Base-by-base conservation (phyloP, 2,329 filamentous ascomycete species). In the Diaporthe sp. region DNA sequence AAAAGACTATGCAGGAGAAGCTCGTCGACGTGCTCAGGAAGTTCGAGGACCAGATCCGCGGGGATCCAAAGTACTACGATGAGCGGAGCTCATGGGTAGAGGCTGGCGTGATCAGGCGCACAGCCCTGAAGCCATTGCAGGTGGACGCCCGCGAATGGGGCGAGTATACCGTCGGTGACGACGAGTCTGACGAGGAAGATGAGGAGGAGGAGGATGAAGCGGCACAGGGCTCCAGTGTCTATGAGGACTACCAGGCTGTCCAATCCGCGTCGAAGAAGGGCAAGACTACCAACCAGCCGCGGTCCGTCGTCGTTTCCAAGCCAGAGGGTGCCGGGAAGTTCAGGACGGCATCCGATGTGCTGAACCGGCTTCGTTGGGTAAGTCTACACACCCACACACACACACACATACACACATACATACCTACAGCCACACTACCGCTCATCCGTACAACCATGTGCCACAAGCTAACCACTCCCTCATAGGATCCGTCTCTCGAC, bases 281-380 rank as follows among this genome's bases (percentile, higher is more conserved):
- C 54, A 79, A 77, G 40, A 77, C 74, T 52, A 74, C 76, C 57
- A 77, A 76, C 71, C 75, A 30, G 52, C 70, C 60, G 73, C 75
- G 22, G 67, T 77, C 25, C 68, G 71, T 19, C 52, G 73, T 76
- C 33, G 71, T 72, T n/a, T 61, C 40, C 50, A 78, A 78, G 73
- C 81, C 80, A 69, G 81, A 75, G 73, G 83, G 82, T 77, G 85
- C 79, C 12, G 83, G 81, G 50, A 90, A 88, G 77, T 85, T 92
- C 75, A 87, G 91, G 38, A 86, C 88, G 0, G 89, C 90, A 17
- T 82, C 86, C 19, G 90, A 92, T 77, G 88, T 91, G 15, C 86
- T 92, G 72, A 90, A 88, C 77, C 85, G 90, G 22, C 83, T 92
- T 61, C 88, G 89, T 28, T 92, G 90, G 90, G 90, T 92, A 77